A percentile compares a stretch with the other conserved stretches of the same genome.
phyloP scores from a whole-genome alignment of 805 yeast species.

The Wickerhamiella musiphila region DNA sequence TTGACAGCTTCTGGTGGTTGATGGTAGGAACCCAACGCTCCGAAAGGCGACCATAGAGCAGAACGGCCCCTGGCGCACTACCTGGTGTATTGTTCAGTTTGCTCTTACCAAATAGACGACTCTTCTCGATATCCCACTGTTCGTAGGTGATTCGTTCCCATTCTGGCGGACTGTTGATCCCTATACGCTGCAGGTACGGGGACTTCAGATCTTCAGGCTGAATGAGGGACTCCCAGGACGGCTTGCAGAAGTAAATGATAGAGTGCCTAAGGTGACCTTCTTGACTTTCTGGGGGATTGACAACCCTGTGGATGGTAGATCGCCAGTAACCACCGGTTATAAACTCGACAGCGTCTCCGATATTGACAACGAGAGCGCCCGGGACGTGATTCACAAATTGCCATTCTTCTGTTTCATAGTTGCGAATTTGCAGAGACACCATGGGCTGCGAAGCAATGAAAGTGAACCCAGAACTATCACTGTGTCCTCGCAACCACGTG shows the following conservation, averaged over 20 bases:
- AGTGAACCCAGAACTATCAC: conserved; percentile 28
- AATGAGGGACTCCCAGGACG: conserved; percentile 22
- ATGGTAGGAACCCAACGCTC: conserved; percentile 29
- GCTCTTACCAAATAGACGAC: conserved; percentile 28
- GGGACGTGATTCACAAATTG: conserved; percentile 24
- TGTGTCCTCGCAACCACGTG: conserved; percentile 32
- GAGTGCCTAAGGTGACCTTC: conserved; percentile 23
- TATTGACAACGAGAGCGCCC: conserved; percentile 25
- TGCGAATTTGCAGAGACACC: conserved; percentile 25
- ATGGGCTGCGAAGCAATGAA: conserved; percentile 28
- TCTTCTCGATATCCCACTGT: conserved; percentile 33
- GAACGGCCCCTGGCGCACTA: conserved; percentile 25
- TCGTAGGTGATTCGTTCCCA: conserved; percentile 26
- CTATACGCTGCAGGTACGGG: conserved; percentile 23
- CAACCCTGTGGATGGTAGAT: conserved; percentile 31
- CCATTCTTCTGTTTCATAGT: conserved; percentile 23
- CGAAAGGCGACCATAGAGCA: conserved; percentile 26
- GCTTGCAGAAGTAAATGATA: conserved; percentile 29
- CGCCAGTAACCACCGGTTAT: conserved; percentile 31
- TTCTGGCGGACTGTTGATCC: conserved; percentile 18
- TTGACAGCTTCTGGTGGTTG: no score
- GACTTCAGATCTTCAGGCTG: conserved; percentile 29
- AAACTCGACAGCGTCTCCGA: conserved; percentile 28
- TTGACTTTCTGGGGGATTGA: conserved; percentile 31
- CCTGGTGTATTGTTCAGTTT: conserved; percentile 22